Evolutionary conservation across 177 flowering plant species (phyloP), one percentile per base, ranked within the genome.

Genomic region (Vitis hybrid): DNA sequence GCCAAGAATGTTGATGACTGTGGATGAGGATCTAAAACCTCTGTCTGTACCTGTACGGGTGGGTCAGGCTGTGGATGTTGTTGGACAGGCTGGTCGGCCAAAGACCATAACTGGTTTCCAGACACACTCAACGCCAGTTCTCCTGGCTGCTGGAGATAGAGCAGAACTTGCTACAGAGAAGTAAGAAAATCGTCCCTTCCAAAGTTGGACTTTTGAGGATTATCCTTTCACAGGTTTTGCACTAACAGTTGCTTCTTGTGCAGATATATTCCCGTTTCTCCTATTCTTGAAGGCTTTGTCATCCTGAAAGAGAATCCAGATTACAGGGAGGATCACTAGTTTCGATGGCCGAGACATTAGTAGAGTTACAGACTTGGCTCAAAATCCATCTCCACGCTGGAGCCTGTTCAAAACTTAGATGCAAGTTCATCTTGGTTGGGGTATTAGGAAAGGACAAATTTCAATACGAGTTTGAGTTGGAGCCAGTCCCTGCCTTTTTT

Each of bases 1-100:
- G 99, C 99, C 99, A 17, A 81, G 99, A 72, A 93, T 95, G 99
- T 73, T 95, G 75, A 20, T 91, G 90, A 90, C 99, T 1, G 97
- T 93, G 70, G 98, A 93, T 74, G 97, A 93, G 74, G 82, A 90
- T 73, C 84, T 90, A 49, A 95, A 91, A 69, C 98, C 98, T 11
- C 71, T 95, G 12, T 86, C 97, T 0, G 97, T 95, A 17, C 92
- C 99, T 59, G 99, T 92, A 24, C 89, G 97, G 38, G 99, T 95
- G 59, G 99, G 99, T 2, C 97, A 93, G 77, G 98, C 99, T 3
- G 99, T 95, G 58, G 99, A 95, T 83, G 97, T 95, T 71, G 98
- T 95, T 38, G 99, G 99, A 18, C 99, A 92, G 82, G 99, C 99
- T 19, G 99, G 99, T 76, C 86, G 97, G 44, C 99, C 97, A 2